Conservation (phyloP, 345 rosid genomes). For the Garcia nutans region DNA sequence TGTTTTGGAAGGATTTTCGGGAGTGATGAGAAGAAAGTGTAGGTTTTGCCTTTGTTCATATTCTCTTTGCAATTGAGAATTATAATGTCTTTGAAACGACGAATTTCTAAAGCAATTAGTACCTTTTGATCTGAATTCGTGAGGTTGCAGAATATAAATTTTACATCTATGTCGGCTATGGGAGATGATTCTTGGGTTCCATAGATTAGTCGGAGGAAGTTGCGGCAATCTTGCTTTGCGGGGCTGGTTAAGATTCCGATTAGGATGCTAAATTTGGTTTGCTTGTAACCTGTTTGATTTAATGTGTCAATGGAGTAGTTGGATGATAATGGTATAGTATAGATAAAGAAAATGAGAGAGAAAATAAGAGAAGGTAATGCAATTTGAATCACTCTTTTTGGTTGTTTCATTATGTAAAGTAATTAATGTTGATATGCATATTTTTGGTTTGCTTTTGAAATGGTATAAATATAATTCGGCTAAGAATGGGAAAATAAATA, state of each 20-base stretch:
- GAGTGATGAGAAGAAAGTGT: constrained; percentile 42
- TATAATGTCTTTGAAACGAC: constrained; percentile 37
- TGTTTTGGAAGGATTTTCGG: constrained; percentile 20
- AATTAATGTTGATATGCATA: not conserved
- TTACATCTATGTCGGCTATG: constrained; percentile 27
- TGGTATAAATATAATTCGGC: too few species aligned
- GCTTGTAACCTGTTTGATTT: not conserved
- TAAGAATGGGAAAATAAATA: too few species aligned
- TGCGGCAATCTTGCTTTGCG: constrained; percentile 30
- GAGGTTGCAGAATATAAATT: constrained; percentile 42
- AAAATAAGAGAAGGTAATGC: constrained; percentile 14
- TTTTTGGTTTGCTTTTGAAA: too few species aligned
- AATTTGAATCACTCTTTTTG: constrained; percentile 13
- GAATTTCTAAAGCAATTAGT: constrained; percentile 28
- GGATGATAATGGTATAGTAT: constrained; percentile 6
- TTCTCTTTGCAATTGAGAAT: constrained; percentile 47
- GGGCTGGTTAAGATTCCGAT: constrained; percentile 40
- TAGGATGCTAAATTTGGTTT: constrained; percentile 32
- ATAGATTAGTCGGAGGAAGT: constrained; percentile 42
- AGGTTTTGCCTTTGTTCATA: constrained; percentile 47
- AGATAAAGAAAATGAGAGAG: constrained; percentile 21
- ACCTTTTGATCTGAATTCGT: constrained; percentile 29
- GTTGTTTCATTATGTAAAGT: constrained; percentile 7
- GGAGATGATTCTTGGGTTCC: constrained; percentile 33
- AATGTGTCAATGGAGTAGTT: not conserved